Base-by-base conservation (phyloP, 768 basidiomycete species). In the Lanmaoa rubissima region DNA sequence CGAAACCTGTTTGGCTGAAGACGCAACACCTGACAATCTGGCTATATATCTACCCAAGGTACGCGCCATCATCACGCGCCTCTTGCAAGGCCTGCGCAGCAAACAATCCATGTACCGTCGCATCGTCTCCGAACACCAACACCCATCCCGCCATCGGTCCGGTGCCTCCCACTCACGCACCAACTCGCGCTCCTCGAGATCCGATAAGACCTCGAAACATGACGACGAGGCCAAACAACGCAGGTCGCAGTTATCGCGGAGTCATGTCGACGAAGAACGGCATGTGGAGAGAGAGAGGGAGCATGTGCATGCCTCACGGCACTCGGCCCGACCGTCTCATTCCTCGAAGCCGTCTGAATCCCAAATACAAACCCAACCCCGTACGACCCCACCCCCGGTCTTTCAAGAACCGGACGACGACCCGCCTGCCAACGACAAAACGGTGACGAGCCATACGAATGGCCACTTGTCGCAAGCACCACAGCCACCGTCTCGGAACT, bases 21-120 rank as follows among this genome's bases (percentile, higher is more conserved):
- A 96, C 52, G 93, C 96, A 35, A 87, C 82, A 1, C 78, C 82
- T 5, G 86, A 91, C 51, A 94, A 90, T 60, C 86, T 99, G 49
- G 90, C 94, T 45, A 76, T 87, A 2, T 97, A 92, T 74, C 85
- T 98, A 4, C 96, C 96, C 26, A 84, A 82, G 61, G 95, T 99
- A 46, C 87, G 96, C 51, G 81, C 82, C 65, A 96, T 97, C 68
- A 98, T 98, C 68, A 95, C 94, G 36, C 86, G 83, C 67, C 79
- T 99, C n/a, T 74, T 99, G 32, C 90, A 94, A 65, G 96, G 95
- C 14, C 79, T 99, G n/a, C 89, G 95, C 49, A 82, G 76, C 48
- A 98, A 98, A 72, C 96, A 99, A 73, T 86, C 89, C 39, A 79
- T 86, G 61, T 97, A 96, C 73, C 85, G 93, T 24, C 82, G 84